A percentile compares a stretch with the other conserved stretches of the same genome.
Evolutionary conservation across 345 rosid species (phyloP).

Genomic region (Eucalyptus pumila): DNA sequence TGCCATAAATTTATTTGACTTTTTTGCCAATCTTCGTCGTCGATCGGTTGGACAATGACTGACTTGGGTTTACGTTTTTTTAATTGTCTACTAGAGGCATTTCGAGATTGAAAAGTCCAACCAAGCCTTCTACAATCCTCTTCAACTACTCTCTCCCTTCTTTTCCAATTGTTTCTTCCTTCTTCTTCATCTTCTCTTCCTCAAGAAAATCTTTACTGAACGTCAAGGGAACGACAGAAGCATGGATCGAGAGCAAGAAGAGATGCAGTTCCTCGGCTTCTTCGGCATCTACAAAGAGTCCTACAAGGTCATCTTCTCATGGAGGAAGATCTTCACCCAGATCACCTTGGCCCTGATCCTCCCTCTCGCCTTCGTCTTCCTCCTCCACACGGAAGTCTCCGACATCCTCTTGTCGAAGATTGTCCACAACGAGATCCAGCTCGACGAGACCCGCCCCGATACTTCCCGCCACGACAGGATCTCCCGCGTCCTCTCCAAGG

Average conservation of each 20-base stretch:
- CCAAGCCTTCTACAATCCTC: background rate
- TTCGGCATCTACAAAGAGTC: conserved; percentile 29
- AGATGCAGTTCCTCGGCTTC: conserved; percentile 38
- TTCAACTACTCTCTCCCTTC: background rate
- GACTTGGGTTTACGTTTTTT: background rate
- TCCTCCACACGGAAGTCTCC: conserved; percentile 20
- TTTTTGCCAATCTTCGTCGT: no score
- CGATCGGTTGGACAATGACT: background rate
- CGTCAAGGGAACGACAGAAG: background rate
- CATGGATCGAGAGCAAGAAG: conserved; percentile 50
- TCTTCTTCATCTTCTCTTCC: background rate
- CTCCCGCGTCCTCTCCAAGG: conserved; percentile 1
- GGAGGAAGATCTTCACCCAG: conserved; percentile 33
- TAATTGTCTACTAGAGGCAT: background rate
- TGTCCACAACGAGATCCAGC: background rate
- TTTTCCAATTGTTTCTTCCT: background rate
- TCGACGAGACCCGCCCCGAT: background rate
- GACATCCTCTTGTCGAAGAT: conserved; percentile 11
- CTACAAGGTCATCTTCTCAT: conserved; percentile 28
- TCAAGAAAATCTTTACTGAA: background rate
- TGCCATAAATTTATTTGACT: no score
- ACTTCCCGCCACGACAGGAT: background rate
- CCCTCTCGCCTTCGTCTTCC: conserved; percentile 40
- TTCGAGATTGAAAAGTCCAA: background rate
- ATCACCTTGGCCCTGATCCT: conserved; percentile 33